These are phyloP conservation scores for Cryptococcus floricola DNA, from an alignment of 1,284 basidiomycete species.

Conservation along the genomic window DNA sequence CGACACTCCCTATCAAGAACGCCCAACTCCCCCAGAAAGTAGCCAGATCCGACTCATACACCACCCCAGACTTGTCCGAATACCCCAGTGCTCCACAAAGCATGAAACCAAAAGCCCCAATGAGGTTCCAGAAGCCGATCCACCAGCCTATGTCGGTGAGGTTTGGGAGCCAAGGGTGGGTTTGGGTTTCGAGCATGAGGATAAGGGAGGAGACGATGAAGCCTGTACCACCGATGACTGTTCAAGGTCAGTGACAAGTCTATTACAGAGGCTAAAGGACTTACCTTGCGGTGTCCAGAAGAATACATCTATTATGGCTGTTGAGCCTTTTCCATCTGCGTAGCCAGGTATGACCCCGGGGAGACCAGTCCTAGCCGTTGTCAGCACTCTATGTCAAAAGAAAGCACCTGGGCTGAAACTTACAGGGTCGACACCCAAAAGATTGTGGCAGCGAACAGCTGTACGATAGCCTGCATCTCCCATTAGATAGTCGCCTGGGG, in stretches of 20 bases:
- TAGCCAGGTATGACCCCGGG: constrained; percentile 53
- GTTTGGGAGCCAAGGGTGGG: constrained; percentile 53
- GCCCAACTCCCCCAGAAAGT: constrained; percentile 64
- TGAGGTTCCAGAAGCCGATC: constrained; percentile 56
- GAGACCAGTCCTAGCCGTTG: constrained; percentile 51
- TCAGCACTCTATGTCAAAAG: neutral
- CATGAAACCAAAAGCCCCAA: constrained; percentile 58
- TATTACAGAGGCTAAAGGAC: neutral
- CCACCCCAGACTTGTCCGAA: constrained; percentile 44
- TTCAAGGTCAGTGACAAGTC: constrained; percentile 9
- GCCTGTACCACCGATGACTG: constrained; percentile 59
- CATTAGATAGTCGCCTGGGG: neutral
- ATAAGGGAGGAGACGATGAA: constrained; percentile 57
- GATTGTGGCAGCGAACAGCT: constrained; percentile 56
- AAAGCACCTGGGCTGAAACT: neutral
- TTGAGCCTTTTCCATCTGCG: constrained; percentile 40
- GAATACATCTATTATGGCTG: constrained; percentile 45
- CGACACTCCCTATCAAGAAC: constrained; percentile 58
- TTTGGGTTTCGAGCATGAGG: constrained; percentile 59
- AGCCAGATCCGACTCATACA: constrained; percentile 56
- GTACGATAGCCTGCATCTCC: constrained; percentile 49
- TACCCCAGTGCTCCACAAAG: constrained; percentile 58
- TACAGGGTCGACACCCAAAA: constrained; percentile 59
- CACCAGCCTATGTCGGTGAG: constrained; percentile 55
- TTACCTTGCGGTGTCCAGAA: constrained; percentile 53